phyloP scores from a whole-genome alignment of 2,329 filamentous ascomycete genomes.

The Aspergillus japonicus region DNA sequence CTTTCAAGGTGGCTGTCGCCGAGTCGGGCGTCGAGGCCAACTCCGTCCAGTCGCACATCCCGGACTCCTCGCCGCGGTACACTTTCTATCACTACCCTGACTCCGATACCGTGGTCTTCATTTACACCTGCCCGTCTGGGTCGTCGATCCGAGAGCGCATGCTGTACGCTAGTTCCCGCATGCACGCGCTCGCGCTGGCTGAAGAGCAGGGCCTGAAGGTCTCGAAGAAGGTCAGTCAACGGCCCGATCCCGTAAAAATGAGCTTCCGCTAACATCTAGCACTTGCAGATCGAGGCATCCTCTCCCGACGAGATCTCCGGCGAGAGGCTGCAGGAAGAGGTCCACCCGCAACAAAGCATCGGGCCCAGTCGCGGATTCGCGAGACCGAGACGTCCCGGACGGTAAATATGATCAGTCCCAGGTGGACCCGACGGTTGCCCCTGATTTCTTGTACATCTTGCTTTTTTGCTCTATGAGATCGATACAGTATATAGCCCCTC shows the following conservation, averaged over 20 bases:
- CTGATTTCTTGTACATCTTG: constrained; percentile 4
- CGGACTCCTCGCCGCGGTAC: constrained; percentile 57
- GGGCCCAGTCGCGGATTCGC: constrained; percentile 56
- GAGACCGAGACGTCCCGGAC: constrained; percentile 63
- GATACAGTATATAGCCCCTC: constrained; percentile 10
- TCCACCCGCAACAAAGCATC: constrained; percentile 50
- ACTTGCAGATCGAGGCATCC: constrained; percentile 55
- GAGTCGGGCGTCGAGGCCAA: constrained; percentile 45
- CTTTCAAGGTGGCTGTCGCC: constrained; percentile 52
- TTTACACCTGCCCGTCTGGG: constrained; percentile 62
- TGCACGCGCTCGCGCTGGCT: constrained; percentile 53
- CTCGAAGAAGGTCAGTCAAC: constrained; percentile 51
- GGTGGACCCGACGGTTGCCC: constrained; percentile 5
- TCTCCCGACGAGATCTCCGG: constrained; percentile 58
- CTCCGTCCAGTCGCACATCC: constrained; percentile 50
- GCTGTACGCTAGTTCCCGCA: constrained; percentile 61
- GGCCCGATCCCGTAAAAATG: constrained; percentile 3
- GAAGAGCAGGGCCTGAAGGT: constrained; percentile 58
- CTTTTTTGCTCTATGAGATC: neutral
- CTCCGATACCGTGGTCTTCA: constrained; percentile 54
- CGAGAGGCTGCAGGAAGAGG: constrained; percentile 54
- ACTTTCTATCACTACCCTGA: constrained; percentile 58
- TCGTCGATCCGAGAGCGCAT: constrained; percentile 66
- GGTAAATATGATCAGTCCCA: constrained; percentile 27
- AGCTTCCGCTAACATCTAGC: constrained; percentile 20